A percentile compares a stretch with the other conserved stretches of the same genome.
phyloP scores from a whole-genome alignment of 495 filamentous ascomycete genomes.

The Penicillium lagena region DNA sequence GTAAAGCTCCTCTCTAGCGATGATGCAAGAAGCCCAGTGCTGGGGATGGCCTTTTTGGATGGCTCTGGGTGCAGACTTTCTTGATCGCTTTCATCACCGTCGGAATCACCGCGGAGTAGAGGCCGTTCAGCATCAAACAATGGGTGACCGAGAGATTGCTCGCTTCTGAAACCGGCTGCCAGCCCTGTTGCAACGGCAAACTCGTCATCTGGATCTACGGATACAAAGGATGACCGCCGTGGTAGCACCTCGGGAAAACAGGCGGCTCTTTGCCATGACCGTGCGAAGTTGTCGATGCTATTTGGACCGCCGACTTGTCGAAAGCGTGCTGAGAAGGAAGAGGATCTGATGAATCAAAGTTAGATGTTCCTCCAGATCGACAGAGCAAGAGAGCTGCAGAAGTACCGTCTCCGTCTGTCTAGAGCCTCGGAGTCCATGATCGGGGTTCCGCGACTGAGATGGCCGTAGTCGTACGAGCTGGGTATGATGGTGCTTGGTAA shows the following conservation, averaged over 20 bases:
- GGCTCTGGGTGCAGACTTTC: conserved; percentile 4
- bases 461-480: conserved; percentile 14
- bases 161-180: conserved; percentile 23
- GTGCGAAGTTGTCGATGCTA: conserved; percentile 88
- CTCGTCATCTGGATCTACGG: conserved; percentile 45
- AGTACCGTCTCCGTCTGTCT: conserved; percentile 8
- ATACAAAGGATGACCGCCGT: conserved; percentile 63
- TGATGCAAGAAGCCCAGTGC: conserved; percentile 32
- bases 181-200: conserved; percentile 22
- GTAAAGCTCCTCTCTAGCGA: conserved; percentile 66
- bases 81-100: conserved; percentile 14
- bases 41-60: conserved; percentile 15
- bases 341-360: conserved; percentile 17
- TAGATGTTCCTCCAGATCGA: no score
- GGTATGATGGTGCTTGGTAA: conserved; percentile 3
- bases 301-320: conserved; percentile 85
- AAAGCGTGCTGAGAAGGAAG: conserved; percentile 71
- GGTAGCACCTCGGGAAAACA: conserved; percentile 81
- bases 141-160: conserved; percentile 14
- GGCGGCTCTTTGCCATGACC: conserved; percentile 89
- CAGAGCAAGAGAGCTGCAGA: no score
- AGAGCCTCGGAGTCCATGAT: conserved; percentile 11
- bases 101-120: conserved; percentile 19
- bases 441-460: conserved; percentile 4
- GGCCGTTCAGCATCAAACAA: conserved; percentile 19